Percentiles rank a stretch among this genome's conserved stretches.
Evolutionary conservation across 768 basidiomycete genomes (phyloP).

Genomic region (Suillus decipiens): DNA sequence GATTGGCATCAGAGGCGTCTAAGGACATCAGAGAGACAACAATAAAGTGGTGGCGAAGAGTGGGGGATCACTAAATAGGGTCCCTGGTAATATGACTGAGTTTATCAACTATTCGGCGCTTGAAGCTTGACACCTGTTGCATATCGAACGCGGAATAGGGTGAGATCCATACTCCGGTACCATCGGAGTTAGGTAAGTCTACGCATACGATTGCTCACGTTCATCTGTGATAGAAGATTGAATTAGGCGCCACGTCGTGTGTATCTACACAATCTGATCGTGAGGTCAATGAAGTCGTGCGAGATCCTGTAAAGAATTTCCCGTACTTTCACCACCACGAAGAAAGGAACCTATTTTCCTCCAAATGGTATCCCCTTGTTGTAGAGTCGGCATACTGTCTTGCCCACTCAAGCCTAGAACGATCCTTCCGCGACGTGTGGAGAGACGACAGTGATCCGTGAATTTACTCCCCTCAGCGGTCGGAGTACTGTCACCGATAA

Average conservation of each 20-base stretch:
- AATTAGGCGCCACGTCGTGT: slow-evolving; percentile 13
- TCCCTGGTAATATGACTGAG: slow-evolving; percentile 23
- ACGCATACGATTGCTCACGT: slow-evolving; percentile 12
- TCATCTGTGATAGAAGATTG: slow-evolving; percentile 14
- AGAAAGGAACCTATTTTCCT: slow-evolving; percentile 35
- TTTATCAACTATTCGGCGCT: slow-evolving; percentile 33
- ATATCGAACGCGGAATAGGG: slow-evolving; percentile 20
- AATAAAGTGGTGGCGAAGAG: slow-evolving; percentile 15
- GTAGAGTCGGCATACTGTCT: slow-evolving; percentile 31
- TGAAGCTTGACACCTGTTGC: slow-evolving; percentile 20
- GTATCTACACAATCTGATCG: slow-evolving; percentile 12
- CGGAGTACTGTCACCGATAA: slow-evolving; percentile 18
- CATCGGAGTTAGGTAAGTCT: slow-evolving; percentile 26
- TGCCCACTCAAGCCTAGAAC: slow-evolving; percentile 45
- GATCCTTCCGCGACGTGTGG: slow-evolving; percentile 39
- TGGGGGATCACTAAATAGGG: slow-evolving; percentile 11
- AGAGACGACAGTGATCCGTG: slow-evolving; percentile 43
- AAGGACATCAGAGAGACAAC: slow-evolving; percentile 21
- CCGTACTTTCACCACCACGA: slow-evolving; percentile 11
- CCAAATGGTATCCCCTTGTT: slow-evolving; percentile 40
- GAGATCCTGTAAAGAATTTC: slow-evolving; percentile 15
- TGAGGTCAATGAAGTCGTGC: slow-evolving; percentile 9
- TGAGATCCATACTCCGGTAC: slow-evolving; percentile 32
- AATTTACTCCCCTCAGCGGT: slow-evolving; percentile 28
- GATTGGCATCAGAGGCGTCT: slow-evolving; percentile 27